Evolutionary conservation across 495 filamentous ascomycete species (phyloP).

Genomic region (Podospora conica): DNA sequence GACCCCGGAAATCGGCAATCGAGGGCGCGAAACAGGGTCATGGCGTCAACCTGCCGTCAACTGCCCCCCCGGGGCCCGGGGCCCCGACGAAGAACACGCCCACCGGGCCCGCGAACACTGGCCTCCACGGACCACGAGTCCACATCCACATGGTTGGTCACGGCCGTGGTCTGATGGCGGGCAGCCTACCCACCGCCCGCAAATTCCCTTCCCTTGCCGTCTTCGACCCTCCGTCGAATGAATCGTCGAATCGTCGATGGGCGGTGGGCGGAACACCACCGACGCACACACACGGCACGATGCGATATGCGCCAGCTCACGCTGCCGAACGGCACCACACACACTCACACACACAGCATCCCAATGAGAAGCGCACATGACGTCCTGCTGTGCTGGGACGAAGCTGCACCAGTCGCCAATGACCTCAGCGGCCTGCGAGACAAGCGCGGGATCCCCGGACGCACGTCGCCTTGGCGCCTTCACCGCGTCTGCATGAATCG

Average conservation of each 20-base stretch:
- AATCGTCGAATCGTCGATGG: not conserved
- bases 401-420: not conserved
- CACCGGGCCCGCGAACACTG: not conserved
- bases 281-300: not conserved
- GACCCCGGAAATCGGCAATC: not conserved
- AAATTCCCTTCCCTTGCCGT: not conserved
- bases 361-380: constrained; percentile 1
- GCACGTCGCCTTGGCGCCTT: constrained; percentile 5
- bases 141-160: not conserved
- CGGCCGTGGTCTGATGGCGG: not conserved
- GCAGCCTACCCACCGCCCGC: not conserved
- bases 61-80: too few relatives aligned
- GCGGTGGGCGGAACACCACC: not conserved
- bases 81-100: not conserved
- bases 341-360: not conserved
- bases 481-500: not conserved
- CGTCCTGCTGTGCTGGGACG: not conserved
- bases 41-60: not conserved
- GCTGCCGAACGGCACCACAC: not conserved
- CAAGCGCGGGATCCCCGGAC: not conserved
- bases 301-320: not conserved
- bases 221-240: too few relatives aligned
- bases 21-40: not conserved
- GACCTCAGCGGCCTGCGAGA: not conserved
- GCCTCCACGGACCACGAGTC: too few relatives aligned